Evolutionary conservation across 106 monocot species (phyloP), one percentile per base, ranked within the genome.

Genomic region (Xerophyta viscosa): DNA sequence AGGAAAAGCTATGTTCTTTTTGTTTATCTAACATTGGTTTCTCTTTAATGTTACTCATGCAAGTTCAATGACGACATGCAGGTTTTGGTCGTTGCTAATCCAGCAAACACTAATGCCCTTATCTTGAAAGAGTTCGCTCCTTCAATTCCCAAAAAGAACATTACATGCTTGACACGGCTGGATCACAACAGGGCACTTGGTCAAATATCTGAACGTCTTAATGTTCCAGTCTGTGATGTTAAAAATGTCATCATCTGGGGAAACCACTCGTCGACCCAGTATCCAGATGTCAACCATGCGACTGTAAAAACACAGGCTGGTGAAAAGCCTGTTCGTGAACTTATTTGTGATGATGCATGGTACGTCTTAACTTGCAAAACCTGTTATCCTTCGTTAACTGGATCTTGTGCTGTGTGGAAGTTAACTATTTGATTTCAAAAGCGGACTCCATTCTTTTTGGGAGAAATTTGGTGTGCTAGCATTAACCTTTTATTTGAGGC

Each of bases 131-230:
- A 90, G 58, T 90, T 80, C 29, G 84, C 84, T 46, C 90, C 84
- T 46, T 90, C 90, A 0, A 84, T 90, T 36, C 80, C 80, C 28
- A 74, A 62, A 41, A 84, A 84, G 58, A 90, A 90, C 68, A 81
- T 92, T n/a, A 86, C 73, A 11, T 86, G 92, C 62, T 59, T 92
- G 47, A 92, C 92, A 24, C 62, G 92, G 26, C 62, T 92, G 19
- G 92, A 92, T 57, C 86, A 86, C 66, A 92, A 92, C 72, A 69
- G 86, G 62, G 92, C 86, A 10, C 65, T 92, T 27, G 82, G 82
- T 36, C 86, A 92, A 58, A 78, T 92, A 28, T 82, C 86, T 27
- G 86, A 91, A 59, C 71, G 79, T 17, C 58, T 92, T 2, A 71
- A 57, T 24, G 67, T 83, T 29, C 86, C 78, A 61, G 86, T 86